Evolutionary conservation across 2,329 filamentous ascomycete species (phyloP), one percentile per base, ranked within the genome.

Genomic region (Exserohilum rostratum): DNA sequence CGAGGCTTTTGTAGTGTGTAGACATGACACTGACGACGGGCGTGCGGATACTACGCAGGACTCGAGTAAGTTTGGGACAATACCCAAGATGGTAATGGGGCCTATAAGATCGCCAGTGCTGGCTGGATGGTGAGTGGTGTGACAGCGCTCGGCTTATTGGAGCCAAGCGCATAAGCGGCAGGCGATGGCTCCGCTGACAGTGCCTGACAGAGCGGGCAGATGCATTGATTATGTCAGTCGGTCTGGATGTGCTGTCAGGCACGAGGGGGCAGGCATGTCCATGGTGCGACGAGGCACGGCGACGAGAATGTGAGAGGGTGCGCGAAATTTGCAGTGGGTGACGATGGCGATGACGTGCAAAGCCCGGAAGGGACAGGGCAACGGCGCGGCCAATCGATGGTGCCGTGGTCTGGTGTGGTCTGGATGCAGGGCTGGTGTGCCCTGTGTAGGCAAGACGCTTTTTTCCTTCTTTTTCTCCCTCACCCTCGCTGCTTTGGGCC

Each of bases 301-400:
- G 22, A 25, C 22, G 22, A 25, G 22, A 25, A 25, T 25, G 22
- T 25, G 22, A 5, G 22, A 5, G 22, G 4, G 22, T 5, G 22
- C 7, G 22, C 4, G 22, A 17, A 29, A 29, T 27, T 27, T 27
- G 38, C 31, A 33, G 10, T 39, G 5, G 22, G 39, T 17, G 22
- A 17, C 6, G 17, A 29, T 40, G 40, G 30, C 17, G 42, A 57
- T 54, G 55, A 57, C 51, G 55, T 57, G 43, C 46, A 29, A 46
- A 35, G 45, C 10, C 6, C 6, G 25, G 10, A 29, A 22, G 31
- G 47, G 33, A 18, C 49, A 55, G 55, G 46, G 55, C 51, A 44
- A 33, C 37, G 51, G 43, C 33, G 43, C 46, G 37, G 55, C 31
- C 20, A 18, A 57, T 57, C 43, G 46, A 47, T 6, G 31, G 33